phyloP scores from a whole-genome alignment of 2,329 filamentous ascomycete species.

The Trichoderma gracile region DNA sequence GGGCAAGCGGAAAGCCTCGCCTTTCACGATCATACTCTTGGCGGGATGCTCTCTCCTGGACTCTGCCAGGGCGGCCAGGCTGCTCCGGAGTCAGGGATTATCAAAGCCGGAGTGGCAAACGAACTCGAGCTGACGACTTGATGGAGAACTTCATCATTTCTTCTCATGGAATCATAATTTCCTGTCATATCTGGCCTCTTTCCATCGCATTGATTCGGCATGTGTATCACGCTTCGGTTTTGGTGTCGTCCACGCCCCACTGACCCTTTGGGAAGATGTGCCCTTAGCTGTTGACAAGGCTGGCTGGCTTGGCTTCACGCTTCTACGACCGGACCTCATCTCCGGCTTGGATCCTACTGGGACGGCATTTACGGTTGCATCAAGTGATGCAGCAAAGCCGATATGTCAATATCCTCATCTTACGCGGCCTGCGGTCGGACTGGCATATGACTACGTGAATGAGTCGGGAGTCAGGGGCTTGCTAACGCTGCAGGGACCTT shows the following conservation, averaged over 20 bases:
- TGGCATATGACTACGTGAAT: neutral
- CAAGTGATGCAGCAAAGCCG: neutral
- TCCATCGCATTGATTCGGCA: too few species aligned
- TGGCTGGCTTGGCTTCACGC: neutral
- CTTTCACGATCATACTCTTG: too few species aligned
- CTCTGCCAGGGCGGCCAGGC: neutral
- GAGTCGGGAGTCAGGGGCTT: neutral
- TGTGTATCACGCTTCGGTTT: neutral
- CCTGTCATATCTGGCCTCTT: too few species aligned
- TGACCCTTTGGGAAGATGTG: neutral
- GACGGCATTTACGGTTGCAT: neutral
- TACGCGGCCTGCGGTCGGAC: neutral
- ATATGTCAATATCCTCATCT: neutral
- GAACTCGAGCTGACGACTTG: neutral
- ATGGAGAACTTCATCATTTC: neutral
- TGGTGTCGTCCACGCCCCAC: neutral
- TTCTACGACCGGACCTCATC: conserved; percentile 12
- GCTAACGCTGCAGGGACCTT: neutral
- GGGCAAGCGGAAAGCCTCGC: too few species aligned
- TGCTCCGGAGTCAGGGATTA: neutral
- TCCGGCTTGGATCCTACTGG: conserved; percentile 4
- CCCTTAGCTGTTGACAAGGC: neutral
- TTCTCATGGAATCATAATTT: neutral
- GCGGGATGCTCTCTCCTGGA: too few species aligned
- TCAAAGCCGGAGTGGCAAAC: neutral